phyloP scores from a whole-genome alignment of 164 flowering plant species.

The Platanus orientalis region DNA sequence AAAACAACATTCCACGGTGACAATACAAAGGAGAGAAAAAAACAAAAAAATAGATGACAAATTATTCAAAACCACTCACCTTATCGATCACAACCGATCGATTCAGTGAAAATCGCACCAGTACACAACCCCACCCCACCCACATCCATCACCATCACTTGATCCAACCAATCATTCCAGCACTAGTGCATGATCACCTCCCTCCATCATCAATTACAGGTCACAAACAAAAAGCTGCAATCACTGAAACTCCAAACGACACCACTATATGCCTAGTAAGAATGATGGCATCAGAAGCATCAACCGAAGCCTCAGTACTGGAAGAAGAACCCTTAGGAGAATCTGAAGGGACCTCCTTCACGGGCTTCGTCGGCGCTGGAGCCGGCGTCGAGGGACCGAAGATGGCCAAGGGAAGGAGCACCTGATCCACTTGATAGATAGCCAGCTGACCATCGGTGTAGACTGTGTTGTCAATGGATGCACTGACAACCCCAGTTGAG shows the following conservation, averaged over 20 bases:
- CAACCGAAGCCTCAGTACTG: constrained; percentile 7
- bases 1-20: background rate
- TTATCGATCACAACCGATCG: background rate
- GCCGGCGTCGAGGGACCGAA: constrained; percentile 51
- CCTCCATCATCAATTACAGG: constrained; percentile 7
- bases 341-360: constrained; percentile 34
- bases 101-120: constrained; percentile 1
- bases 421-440: constrained; percentile 73
- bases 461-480: constrained; percentile 46
- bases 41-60: background rate
- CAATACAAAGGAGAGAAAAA: background rate
- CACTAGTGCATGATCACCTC: background rate
- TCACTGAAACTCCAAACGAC: constrained; percentile 13
- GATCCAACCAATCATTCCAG: constrained; percentile 1
- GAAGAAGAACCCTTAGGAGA: constrained; percentile 7
- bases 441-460: constrained; percentile 60
- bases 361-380: constrained; percentile 42
- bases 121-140: background rate
- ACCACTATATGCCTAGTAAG: background rate
- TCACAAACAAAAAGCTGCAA: constrained; percentile 12
- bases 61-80: constrained; percentile 6
- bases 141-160: background rate
- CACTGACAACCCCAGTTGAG: constrained; percentile 54
- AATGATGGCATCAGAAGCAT: constrained; percentile 24
- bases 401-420: constrained; percentile 58